Base-by-base conservation (phyloP, 257 asterid genomes). In the Scutellaria barbata region DNA sequence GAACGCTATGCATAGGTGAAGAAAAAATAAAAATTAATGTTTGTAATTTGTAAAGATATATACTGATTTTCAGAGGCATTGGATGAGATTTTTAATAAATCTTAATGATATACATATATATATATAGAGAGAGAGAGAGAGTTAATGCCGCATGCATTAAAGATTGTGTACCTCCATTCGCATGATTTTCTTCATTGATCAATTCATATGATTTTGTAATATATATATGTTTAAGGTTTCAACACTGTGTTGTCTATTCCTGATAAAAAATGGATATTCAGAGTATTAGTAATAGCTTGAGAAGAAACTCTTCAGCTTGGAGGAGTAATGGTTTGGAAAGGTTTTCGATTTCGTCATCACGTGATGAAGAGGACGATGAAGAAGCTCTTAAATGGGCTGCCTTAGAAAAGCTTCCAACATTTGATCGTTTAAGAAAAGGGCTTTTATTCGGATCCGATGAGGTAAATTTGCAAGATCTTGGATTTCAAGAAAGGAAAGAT, bases 321-420 rank as follows among this genome's bases (percentile, higher is more conserved):
- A 66, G 61, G 41, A 69, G 45, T 20, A 22, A 56, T 33, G 74
- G 59, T 4, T 6, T 66, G 9, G 62, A 77, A 14, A 59, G n/a
- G 41, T 78, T 79, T 37, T 74, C 77, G 22, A 25, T 4, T 4
- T 72, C 81, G 6, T 63, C 70, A 1, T 69, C 74, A 1, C 42
- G 46, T 0, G 7, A 7, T 6, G 66, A 43, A 1, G 88, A 85
- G 5, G 82, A 85, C 39, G 85, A 85, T 9, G 88, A 85, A 48
- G 86, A 79, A 46, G 83, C 87, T 18, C 76, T 84, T 0, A 79
- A 76, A 58, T 84, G 89, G 89, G 89, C 89, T 0, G 89, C 89
- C 12, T 73, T 85, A 5, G 85, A 85, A 67, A 77, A 66, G 64
- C 84, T 80, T 48, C 85, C 89, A 0, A 82, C 87, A 7, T 77